phyloP scores from a whole-genome alignment of 352 stramenopile genomes.

The Phytophthora aleatoria region DNA sequence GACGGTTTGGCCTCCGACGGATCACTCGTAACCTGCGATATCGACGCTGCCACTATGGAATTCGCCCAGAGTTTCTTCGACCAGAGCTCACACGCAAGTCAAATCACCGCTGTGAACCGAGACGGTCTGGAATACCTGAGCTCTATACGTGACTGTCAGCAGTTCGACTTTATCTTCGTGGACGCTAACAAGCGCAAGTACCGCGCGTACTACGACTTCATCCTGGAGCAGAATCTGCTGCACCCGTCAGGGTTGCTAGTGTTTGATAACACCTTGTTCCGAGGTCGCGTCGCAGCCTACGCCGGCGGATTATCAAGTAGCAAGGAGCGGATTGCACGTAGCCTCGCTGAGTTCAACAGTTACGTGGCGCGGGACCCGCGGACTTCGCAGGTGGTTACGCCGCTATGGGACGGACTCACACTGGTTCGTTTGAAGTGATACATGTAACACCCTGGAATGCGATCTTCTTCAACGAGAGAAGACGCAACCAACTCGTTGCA shows the following conservation, averaged over 20 bases:
- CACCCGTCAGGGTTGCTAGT: constrained; percentile 79
- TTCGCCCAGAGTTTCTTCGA: constrained; percentile 62
- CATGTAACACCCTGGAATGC: background rate
- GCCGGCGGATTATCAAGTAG: constrained; percentile 39
- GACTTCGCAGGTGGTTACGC: constrained; percentile 85
- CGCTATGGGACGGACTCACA: constrained; percentile 92
- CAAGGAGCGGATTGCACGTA: constrained; percentile 63
- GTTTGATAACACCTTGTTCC: constrained; percentile 95
- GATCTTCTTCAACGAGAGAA: background rate
- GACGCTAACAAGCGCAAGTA: constrained; percentile 94
- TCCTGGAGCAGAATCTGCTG: constrained; percentile 74
- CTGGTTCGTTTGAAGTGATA: constrained; percentile 35
- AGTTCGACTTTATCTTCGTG: constrained; percentile 95
- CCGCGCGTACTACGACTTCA: constrained; percentile 84
- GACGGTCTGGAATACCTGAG: constrained; percentile 55
- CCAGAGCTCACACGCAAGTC: constrained; percentile 34
- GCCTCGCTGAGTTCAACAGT: constrained; percentile 90
- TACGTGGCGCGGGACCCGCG: constrained; percentile 78
- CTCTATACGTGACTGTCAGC: constrained; percentile 26
- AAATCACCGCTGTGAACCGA: constrained; percentile 47
- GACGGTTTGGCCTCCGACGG: constrained; percentile 40
- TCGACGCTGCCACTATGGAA: constrained; percentile 48
- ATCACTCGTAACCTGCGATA: constrained; percentile 63
- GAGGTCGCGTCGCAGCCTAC: constrained; percentile 86
- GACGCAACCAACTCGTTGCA: background rate